Evolutionary conservation across 306 rosid genomes (phyloP).

Genomic region (Vachellia pachyceras): DNA sequence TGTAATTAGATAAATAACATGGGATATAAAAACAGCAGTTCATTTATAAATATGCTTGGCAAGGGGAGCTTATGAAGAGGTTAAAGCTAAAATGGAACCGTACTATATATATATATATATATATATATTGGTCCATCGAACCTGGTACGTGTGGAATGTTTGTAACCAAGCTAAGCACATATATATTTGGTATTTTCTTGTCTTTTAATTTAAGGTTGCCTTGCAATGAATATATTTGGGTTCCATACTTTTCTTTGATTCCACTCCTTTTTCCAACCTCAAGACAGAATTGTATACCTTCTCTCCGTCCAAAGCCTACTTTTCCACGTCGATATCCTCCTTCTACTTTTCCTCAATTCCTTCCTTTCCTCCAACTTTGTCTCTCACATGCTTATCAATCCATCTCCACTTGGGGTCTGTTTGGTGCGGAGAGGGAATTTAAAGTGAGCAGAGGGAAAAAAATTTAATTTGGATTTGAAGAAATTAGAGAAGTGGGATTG

Average conservation of each 20-base stretch:
- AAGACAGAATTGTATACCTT: slow-evolving; percentile 42
- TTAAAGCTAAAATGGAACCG: neutral
- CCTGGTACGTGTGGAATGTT: neutral
- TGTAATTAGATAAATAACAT: neutral
- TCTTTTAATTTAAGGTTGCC: neutral
- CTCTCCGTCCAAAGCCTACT: slow-evolving; percentile 35
- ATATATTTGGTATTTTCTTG: neutral
- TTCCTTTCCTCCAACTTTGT: slow-evolving; percentile 51
- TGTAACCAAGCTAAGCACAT: neutral
- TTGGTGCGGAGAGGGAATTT: too few species aligned
- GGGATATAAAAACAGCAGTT: too few species aligned
- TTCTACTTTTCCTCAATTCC: slow-evolving; percentile 53
- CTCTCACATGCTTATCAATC: slow-evolving; percentile 7
- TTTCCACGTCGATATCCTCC: slow-evolving; percentile 15
- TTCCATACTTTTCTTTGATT: slow-evolving; percentile 62
- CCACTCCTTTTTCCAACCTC: slow-evolving; percentile 53
- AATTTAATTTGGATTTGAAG: too few species aligned
- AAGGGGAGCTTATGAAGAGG: neutral
- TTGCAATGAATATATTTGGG: slow-evolving; percentile 13
- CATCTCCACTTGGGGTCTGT: slow-evolving; percentile 1
- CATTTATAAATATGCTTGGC: neutral
- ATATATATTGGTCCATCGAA: neutral
- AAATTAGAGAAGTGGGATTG: too few species aligned
- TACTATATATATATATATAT: neutral
- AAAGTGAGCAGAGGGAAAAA: too few species aligned